Conservation (phyloP, 2,329 filamentous ascomycete species). For the Pyrenophora seminiperda region DNA sequence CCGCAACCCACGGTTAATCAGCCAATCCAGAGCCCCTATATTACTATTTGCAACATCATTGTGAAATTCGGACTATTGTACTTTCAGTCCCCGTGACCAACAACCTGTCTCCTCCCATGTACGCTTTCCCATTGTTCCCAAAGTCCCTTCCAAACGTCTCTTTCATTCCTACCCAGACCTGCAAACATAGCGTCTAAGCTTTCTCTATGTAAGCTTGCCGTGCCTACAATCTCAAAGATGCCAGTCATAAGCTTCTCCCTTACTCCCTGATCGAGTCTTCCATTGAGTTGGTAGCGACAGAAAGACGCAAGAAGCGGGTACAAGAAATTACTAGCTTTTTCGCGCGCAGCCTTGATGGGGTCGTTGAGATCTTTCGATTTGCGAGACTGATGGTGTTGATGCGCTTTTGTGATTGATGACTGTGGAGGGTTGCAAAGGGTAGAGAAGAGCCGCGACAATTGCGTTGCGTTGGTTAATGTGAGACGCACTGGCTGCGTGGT, state of each 20-base stretch:
- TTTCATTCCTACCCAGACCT: conserved; percentile 39
- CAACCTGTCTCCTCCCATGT: conserved; percentile 26
- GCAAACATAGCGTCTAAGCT: conserved; percentile 46
- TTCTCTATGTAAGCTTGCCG: conserved; percentile 39
- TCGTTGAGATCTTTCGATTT: conserved; percentile 58
- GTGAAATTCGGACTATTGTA: background rate
- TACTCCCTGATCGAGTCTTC: conserved; percentile 56
- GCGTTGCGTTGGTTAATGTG: conserved; percentile 52
- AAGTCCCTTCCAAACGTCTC: conserved; percentile 46
- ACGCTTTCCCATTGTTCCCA: conserved; percentile 45
- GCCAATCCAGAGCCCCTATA: too few species aligned
- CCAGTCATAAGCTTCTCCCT: conserved; percentile 64
- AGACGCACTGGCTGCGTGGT: conserved; percentile 29
- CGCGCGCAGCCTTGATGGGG: conserved; percentile 63
- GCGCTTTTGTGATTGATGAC: conserved; percentile 56
- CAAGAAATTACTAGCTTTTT: conserved; percentile 62
- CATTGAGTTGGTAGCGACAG: conserved; percentile 57
- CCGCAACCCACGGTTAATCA: too few species aligned
- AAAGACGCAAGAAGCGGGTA: conserved; percentile 64
- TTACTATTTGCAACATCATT: too few species aligned
- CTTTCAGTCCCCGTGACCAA: conserved; percentile 12
- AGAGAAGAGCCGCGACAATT: conserved; percentile 62
- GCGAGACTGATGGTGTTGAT: conserved; percentile 36
- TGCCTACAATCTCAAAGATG: conserved; percentile 49
- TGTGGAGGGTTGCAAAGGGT: conserved; percentile 66